These are phyloP conservation scores for Phialophora verrucosa DNA, from an alignment of 2,329 filamentous ascomycete species.

Conservation along the genomic window DNA sequence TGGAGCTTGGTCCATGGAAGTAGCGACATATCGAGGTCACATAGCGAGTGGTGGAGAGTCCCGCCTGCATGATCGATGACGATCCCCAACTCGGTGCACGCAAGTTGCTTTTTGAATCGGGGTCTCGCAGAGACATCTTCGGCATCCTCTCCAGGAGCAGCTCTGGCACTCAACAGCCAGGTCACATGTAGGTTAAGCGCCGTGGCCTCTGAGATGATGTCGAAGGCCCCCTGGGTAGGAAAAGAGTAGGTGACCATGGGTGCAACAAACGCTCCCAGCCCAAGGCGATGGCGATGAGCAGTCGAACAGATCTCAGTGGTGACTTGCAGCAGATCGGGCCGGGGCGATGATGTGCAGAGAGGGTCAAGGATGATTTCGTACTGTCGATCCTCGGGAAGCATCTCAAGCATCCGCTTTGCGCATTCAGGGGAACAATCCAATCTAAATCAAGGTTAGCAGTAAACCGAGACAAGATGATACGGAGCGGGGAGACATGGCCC, in stretches of 20 bases:
- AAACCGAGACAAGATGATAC: neutral
- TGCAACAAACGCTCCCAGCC: constrained; percentile 24
- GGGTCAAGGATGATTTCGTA: constrained; percentile 32
- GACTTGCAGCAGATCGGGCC: constrained; percentile 19
- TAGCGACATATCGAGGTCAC: constrained; percentile 14
- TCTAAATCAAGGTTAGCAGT: constrained; percentile 11
- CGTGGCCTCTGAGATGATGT: constrained; percentile 24
- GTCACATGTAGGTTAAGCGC: constrained; percentile 29
- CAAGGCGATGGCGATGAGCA: constrained; percentile 25
- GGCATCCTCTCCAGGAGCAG: neutral
- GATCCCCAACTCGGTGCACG: constrained; percentile 24
- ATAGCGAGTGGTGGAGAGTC: constrained; percentile 8
- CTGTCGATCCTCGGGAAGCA: constrained; percentile 22
- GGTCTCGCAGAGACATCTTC: neutral
- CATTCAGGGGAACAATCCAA: constrained; percentile 28
- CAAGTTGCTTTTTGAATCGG: neutral
- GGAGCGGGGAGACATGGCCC: neutral
- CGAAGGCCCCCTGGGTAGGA: constrained; percentile 13
- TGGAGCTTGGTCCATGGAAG: constrained; percentile 27
- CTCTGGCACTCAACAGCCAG: constrained; percentile 22
- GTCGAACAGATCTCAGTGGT: constrained; percentile 20
- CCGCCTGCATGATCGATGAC: constrained; percentile 12
- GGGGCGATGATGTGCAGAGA: constrained; percentile 24
- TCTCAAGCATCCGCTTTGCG: constrained; percentile 24
- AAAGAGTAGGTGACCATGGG: neutral